Evolutionary conservation across 148 eudicot genomes (phyloP).

Genomic region (Chenopodium suecicum): DNA sequence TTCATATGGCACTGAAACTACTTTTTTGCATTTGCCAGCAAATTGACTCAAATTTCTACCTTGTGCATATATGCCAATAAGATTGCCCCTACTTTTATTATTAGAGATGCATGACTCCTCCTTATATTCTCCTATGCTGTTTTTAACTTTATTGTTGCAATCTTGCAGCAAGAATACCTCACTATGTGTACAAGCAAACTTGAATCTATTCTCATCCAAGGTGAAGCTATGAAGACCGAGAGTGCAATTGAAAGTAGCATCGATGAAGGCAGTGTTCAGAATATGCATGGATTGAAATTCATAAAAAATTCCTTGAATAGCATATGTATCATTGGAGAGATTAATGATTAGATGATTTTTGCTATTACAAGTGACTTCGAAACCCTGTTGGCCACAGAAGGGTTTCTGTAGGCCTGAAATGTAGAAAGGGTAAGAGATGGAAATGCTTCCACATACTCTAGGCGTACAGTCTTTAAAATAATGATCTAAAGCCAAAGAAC

Average conservation of each 20-base stretch:
- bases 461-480: slow-evolving; percentile 28
- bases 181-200: slow-evolving; percentile 2
- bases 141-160: background rate
- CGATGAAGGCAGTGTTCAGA: slow-evolving; percentile 20
- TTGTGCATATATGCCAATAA: slow-evolving; percentile 20
- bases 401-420: slow-evolving; percentile 26
- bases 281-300: slow-evolving; percentile 16
- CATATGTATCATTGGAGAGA: slow-evolving; percentile 22
- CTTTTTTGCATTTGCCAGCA: slow-evolving; percentile 17
- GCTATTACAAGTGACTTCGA: slow-evolving; percentile 16
- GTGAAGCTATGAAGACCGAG: slow-evolving; percentile 18
- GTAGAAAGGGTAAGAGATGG: slow-evolving; percentile 30
- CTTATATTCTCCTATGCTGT: background rate
- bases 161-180: slow-evolving; percentile 15
- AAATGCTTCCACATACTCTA: slow-evolving; percentile 21
- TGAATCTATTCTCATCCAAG: slow-evolving; percentile 7
- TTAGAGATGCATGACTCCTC: slow-evolving; percentile 14
- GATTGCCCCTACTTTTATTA: background rate
- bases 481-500: slow-evolving; percentile 17
- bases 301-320: slow-evolving; percentile 21
- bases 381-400: slow-evolving; percentile 27
- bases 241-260: slow-evolving; percentile 13
- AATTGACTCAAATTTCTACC: slow-evolving; percentile 15
- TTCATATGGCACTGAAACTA: slow-evolving; percentile 31
- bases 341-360: slow-evolving; percentile 14